Evolutionary conservation across 2,329 filamentous ascomycete species (phyloP).

Genomic region (Coniochaeta prunicola): DNA sequence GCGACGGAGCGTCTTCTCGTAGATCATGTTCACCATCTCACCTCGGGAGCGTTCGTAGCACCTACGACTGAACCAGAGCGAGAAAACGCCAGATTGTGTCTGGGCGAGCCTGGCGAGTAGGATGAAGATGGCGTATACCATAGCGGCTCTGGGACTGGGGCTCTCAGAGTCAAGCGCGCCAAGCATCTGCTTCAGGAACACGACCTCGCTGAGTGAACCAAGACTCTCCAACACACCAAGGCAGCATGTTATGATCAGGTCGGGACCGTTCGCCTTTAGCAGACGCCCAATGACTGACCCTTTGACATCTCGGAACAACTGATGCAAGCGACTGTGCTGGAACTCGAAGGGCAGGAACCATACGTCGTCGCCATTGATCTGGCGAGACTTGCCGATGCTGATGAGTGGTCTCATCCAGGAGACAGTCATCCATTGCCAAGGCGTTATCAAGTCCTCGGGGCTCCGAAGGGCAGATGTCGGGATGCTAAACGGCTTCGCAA

Average conservation of each 20-base stretch:
- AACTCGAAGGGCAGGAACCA: constrained; percentile 77
- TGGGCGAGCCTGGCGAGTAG: constrained; percentile 53
- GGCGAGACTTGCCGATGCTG: constrained; percentile 50
- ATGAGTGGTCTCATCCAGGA: constrained; percentile 78
- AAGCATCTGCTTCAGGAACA: constrained; percentile 67
- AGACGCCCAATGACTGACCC: constrained; percentile 67
- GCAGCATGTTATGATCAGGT: constrained; percentile 60
- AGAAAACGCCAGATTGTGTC: constrained; percentile 60
- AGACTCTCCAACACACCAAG: constrained; percentile 58
- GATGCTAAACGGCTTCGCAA: constrained; percentile 47
- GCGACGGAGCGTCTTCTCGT: constrained; percentile 66
- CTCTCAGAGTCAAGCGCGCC: constrained; percentile 52
- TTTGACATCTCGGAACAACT: constrained; percentile 62
- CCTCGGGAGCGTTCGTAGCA: constrained; percentile 78
- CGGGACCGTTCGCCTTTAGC: constrained; percentile 69
- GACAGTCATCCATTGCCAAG: constrained; percentile 81
- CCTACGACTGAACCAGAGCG: constrained; percentile 75
- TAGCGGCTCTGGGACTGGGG: constrained; percentile 44
- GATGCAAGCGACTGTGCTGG: constrained; percentile 69
- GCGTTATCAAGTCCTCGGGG: constrained; percentile 70
- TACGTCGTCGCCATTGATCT: constrained; percentile 71
- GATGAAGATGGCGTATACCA: constrained; percentile 59
- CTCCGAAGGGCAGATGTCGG: constrained; percentile 57
- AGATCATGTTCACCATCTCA: constrained; percentile 79
- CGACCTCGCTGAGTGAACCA: constrained; percentile 50